Base-by-base conservation (phyloP, 2,329 filamentous ascomycete species). In the Coniochaeta ligniaria region DNA sequence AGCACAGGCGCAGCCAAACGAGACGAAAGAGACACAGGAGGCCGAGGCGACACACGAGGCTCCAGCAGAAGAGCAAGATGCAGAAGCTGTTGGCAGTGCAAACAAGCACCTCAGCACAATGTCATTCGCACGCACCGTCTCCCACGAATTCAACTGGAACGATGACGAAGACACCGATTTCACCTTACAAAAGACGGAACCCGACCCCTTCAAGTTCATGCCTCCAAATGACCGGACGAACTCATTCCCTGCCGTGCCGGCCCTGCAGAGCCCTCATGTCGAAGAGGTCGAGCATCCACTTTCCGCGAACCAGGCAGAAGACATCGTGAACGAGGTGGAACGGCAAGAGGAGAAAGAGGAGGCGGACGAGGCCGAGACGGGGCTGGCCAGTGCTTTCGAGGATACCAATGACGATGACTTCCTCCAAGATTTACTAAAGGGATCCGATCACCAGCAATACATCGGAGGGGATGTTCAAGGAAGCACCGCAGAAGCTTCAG, bases 91-190 rank as follows among this genome's bases (percentile, higher is more conserved):
- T 9, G 62, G 56, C 38, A 73, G 74, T 22, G 67, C 72, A 20
- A 75, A 78, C 28, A 84, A 85, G 64, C 85, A 87, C 68, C 71
- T 79, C 11, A 88, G 84, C 70, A 84, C 80, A 56, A 79, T 82
- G 69, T 88, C 86, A 0, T 88, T 88, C 71, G 78, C 84, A 12
- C 80, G 85, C 38, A 88, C 86, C 1, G 84, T 87, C 14, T 82
- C 85, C 12, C 81, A 87, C 61, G 84, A 87, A 59, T 74, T 86
- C 26, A 85, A 76, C 69, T 86, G 83, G 73, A 78, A 77, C 60
- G 82, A 84, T 43, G 84, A 85, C 24, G 76, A 82, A 60, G 83
- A 86, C 24, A 69, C 73, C n/a, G 84, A 87, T 63, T 86, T 82
- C 80, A 80, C 73, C 57, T 66, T 84, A 1, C 74, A 79, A 14